Base-by-base conservation (phyloP, 805 yeast species). In the Barnettozyma vustinii region DNA sequence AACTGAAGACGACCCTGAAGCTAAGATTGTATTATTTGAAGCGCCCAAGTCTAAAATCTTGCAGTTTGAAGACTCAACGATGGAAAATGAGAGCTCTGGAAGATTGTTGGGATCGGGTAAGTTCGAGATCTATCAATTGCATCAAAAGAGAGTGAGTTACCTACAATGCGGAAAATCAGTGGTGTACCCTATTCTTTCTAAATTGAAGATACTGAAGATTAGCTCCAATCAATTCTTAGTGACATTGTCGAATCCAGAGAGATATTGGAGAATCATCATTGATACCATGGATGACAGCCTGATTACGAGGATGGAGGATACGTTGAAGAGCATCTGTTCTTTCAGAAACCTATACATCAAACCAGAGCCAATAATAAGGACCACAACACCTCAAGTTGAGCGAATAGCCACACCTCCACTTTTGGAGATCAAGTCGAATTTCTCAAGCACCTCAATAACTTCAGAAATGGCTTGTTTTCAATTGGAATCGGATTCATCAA, bases 171-270 rank as follows among this genome's bases (percentile, higher is more conserved):
- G 65, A 16, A 50, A 50, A 10, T 71, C 80, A 5, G 77, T 87
- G 36, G 77, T 86, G 2, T 86, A 86, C 59, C 95, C 96, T 4
- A 75, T 87, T 13, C 66, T 87, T 46, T 87, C 89, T 4, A 77
- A 74, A 52, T 63, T 83, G 47, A 77, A 80, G 56, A 71, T 87
- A 2, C 63, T 84, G 51, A 68, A 86, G 56, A 71, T 75, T 10
- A 66, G 69, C 20, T 53, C 50, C 42, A 70, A 70, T 44, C 76
- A 74, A 55, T 83, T 83, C 55, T 71, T 84, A 2, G 61, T 87
- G 16, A 83, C 89, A 0, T 72, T 87, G 49, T 79, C 79, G 25
- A 86, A 85, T 56, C 95, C 95, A 0, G 84, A 81, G 53, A 68
- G 92, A 56, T 85, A 80, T 63, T 87, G 95, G 96, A 72, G 76